A percentile compares a stretch with the other conserved stretches of the same genome.
phyloP scores from a whole-genome alignment of 257 asterid species.

The Forsythia suspensa region DNA sequence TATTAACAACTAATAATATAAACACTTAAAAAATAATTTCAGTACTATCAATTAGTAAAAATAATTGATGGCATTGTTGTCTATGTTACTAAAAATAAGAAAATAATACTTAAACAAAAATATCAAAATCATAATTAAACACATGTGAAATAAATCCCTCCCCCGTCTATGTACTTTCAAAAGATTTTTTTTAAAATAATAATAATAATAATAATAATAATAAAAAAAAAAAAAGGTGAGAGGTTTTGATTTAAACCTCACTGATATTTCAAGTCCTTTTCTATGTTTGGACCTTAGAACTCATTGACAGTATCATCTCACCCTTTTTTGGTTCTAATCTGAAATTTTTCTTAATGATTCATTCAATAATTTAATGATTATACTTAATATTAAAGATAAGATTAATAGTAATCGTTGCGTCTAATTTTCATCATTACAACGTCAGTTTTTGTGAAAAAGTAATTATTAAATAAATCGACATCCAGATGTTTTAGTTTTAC shows the following conservation, averaged over 20 bases:
- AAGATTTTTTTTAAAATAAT: no score
- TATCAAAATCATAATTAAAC: neutral
- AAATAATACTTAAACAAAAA: no score
- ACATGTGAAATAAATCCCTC: neutral
- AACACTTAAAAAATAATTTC: no score
- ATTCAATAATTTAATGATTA: neutral
- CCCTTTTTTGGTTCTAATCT: constrained; percentile 2
- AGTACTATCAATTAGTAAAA: no score
- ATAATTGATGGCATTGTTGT: no score
- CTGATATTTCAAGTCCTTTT: constrained; percentile 21
- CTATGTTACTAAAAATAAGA: no score
- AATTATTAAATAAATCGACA: no score
- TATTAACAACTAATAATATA: no score
- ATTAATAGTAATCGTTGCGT: neutral
- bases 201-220: neutral
- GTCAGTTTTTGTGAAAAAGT: no score
- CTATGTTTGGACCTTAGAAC: constrained; percentile 32
- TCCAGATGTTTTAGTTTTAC: no score
- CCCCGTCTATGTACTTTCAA: neutral
- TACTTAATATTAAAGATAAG: constrained; percentile 21
- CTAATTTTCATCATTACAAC: neutral
- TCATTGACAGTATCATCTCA: constrained; percentile 17
- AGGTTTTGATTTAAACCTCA: constrained; percentile 37
- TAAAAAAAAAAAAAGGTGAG: neutral
- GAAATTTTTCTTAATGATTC: neutral